Conservation (phyloP, 2,329 filamentous ascomycete genomes). For the Lecanicillium sp. region DNA sequence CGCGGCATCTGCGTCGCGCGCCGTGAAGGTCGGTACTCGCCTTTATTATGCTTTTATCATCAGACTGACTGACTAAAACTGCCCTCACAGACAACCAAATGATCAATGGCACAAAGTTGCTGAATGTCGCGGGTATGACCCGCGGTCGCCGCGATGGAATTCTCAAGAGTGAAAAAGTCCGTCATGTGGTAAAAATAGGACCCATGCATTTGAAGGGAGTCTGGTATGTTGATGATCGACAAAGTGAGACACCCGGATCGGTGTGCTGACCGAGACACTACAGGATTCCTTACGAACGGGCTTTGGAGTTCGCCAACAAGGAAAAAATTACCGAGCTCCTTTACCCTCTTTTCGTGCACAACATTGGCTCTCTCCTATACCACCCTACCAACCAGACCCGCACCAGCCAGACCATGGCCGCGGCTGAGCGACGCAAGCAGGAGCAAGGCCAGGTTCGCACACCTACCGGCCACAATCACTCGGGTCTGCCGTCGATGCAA, state of each 20-base stretch:
- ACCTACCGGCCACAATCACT: slow-evolving; percentile 32
- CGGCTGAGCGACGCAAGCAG: slow-evolving; percentile 68
- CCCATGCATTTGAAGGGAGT: slow-evolving; percentile 99
- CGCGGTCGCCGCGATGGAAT: slow-evolving; percentile 92
- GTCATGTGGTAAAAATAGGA: slow-evolving; percentile 96
- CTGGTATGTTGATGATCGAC: slow-evolving; percentile 56
- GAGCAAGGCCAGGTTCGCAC: slow-evolving; percentile 60
- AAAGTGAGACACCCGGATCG: slow-evolving; percentile 11
- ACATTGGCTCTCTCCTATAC: slow-evolving; percentile 88
- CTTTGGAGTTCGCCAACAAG: slow-evolving; percentile 98
- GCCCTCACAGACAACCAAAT: slow-evolving; percentile 76
- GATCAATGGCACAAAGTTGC: slow-evolving; percentile 95
- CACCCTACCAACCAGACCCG: slow-evolving; percentile 83
- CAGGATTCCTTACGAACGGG: slow-evolving; percentile 96
- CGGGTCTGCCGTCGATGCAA: slow-evolving; percentile 58
- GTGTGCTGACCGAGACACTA: slow-evolving; percentile 16
- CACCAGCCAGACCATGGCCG: slow-evolving; percentile 81
- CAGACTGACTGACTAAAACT: slow-evolving; percentile 1
- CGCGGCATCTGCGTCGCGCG: slow-evolving; percentile 92
- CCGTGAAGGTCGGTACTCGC: slow-evolving; percentile 63
- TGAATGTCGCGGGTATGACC: slow-evolving; percentile 98
- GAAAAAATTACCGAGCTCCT: slow-evolving; percentile 96
- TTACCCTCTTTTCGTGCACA: slow-evolving; percentile 95
- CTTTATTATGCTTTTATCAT: not conserved
- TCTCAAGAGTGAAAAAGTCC: slow-evolving; percentile 92